Percentiles rank a stretch among this genome's conserved stretches.
Conservation (phyloP, 2,329 filamentous ascomycete species). For the Tolypocladium nubicola region DNA sequence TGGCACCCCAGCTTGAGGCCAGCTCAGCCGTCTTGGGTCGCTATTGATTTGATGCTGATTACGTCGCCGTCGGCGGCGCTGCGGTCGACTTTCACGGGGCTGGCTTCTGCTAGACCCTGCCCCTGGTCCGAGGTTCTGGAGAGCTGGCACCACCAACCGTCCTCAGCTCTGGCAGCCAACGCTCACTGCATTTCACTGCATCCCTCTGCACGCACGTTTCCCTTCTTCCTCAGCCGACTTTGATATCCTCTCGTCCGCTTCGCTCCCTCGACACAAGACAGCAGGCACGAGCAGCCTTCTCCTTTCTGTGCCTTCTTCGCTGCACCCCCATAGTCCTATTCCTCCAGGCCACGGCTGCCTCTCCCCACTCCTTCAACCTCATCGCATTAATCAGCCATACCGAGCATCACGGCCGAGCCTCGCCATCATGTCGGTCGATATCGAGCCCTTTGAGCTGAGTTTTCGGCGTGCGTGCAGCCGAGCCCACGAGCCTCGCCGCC, state of each 20-base stretch:
- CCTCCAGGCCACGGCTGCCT: neutral
- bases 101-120: neutral
- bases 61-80: neutral
- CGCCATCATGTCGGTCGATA: conserved; percentile 79
- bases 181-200: neutral
- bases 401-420: neutral
- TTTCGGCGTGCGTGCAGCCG: conserved; percentile 66
- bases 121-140: neutral
- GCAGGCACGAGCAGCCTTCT: neutral
- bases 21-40: neutral
- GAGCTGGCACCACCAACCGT: neutral
- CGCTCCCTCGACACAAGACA: neutral
- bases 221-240: neutral
- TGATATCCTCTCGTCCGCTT: neutral
- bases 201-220: neutral
- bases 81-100: neutral
- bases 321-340: neutral
- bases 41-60: neutral
- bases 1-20: neutral
- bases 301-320: neutral
- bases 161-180: neutral
- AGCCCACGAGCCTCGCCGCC: neutral
- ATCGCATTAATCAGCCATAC: neutral
- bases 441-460: conserved; percentile 82
- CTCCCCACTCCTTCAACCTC: neutral